Conservation (phyloP, 2,329 filamentous ascomycete genomes). For the Cryphonectria radicalis region DNA sequence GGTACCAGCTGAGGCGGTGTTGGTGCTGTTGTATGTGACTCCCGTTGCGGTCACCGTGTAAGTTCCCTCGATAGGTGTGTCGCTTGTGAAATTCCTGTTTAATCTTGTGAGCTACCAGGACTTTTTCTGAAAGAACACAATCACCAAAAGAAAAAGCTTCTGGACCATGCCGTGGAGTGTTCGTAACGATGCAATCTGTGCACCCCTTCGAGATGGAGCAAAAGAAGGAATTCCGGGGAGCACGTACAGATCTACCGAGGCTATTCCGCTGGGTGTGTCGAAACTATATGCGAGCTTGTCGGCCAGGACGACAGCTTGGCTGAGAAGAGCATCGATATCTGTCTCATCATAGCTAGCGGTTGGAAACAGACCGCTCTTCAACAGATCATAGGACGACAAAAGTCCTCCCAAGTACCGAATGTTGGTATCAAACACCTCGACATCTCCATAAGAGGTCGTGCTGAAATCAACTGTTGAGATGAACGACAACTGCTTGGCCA, state of each 20-base stretch:
- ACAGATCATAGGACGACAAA: conserved; percentile 15
- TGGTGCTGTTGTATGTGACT: conserved; percentile 22
- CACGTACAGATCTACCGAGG: conserved; percentile 11
- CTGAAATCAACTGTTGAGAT: conserved; percentile 20
- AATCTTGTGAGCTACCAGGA: background rate
- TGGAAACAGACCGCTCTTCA: conserved; percentile 20
- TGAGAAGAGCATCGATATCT: conserved; percentile 18
- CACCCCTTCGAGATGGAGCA: background rate
- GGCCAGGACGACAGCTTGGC: conserved; percentile 14
- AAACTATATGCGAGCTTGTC: conserved; percentile 21
- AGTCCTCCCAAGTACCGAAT: conserved; percentile 22
- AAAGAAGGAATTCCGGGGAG: background rate
- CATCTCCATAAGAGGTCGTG: conserved; percentile 10
- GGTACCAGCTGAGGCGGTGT: conserved; percentile 20
- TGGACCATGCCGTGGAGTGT: background rate
- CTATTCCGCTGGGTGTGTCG: conserved; percentile 18
- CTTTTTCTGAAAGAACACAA: background rate
- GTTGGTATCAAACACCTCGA: conserved; percentile 21
- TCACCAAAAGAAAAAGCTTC: background rate
- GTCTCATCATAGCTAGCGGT: conserved; percentile 6
- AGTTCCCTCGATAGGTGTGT: conserved; percentile 22
- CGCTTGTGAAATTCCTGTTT: conserved; percentile 7
- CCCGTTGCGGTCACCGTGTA: conserved; percentile 20
- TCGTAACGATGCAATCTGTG: background rate
- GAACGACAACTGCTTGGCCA: conserved; percentile 19